Conservation (phyloP, 371 early-diverging fungal genomes). For the Mortierella sp. region DNA sequence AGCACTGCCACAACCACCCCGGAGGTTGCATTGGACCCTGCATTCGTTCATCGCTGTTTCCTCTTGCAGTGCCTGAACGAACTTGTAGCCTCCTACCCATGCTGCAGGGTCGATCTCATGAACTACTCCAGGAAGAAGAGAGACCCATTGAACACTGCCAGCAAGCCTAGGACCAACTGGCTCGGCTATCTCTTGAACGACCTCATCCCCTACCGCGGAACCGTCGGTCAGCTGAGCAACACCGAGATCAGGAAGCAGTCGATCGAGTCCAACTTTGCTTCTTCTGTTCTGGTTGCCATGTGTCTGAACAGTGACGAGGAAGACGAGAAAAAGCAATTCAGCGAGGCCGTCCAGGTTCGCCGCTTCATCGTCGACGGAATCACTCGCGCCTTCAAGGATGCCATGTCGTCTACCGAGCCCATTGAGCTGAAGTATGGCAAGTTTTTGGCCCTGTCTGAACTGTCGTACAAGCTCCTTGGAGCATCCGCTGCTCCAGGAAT, state of each 20-base stretch:
- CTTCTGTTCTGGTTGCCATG: slow-evolving; percentile 72
- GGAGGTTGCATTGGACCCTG: slow-evolving; percentile 37
- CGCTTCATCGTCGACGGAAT: slow-evolving; percentile 78
- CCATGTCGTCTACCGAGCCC: slow-evolving; percentile 65
- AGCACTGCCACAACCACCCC: slow-evolving; percentile 25
- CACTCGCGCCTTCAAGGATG: slow-evolving; percentile 72
- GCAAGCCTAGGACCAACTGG: slow-evolving; percentile 49
- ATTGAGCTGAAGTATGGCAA: slow-evolving; percentile 77
- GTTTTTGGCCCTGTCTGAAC: slow-evolving; percentile 78
- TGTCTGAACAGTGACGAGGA: slow-evolving; percentile 61
- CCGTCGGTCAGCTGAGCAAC: slow-evolving; percentile 60
- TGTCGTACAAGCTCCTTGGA: slow-evolving; percentile 79
- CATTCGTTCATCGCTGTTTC: slow-evolving; percentile 83
- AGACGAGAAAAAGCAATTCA: slow-evolving; percentile 64
- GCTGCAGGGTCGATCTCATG: slow-evolving; percentile 82
- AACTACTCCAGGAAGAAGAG: slow-evolving; percentile 69
- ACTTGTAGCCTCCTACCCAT: slow-evolving; percentile 87
- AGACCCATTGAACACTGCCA: slow-evolving; percentile 47
- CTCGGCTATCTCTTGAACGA: slow-evolving; percentile 73
- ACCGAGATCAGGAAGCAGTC: slow-evolving; percentile 71
- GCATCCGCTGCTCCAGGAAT: slow-evolving; percentile 59
- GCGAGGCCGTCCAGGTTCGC: slow-evolving; percentile 75
- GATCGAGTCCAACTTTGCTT: slow-evolving; percentile 77
- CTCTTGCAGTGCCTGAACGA: slow-evolving; percentile 90
- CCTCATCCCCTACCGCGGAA: slow-evolving; percentile 70